phyloP scores from a whole-genome alignment of 2,329 filamentous ascomycete genomes.

The Alternaria conjuncta region DNA sequence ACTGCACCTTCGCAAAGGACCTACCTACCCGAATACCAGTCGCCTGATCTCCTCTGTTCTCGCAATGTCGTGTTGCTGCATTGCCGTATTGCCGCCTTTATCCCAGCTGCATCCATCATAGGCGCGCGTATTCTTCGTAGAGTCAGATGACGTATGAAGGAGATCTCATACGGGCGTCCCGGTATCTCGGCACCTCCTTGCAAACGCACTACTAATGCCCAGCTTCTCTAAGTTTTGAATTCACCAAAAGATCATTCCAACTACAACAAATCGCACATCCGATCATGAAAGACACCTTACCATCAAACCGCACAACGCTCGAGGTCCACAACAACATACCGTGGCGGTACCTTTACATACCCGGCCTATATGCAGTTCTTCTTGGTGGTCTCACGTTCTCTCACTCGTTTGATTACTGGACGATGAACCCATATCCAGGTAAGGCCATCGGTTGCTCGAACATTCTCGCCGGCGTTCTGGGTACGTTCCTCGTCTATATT shows the following conservation, averaged over 20 bases:
- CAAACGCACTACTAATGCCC: neutral
- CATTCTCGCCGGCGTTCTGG: neutral
- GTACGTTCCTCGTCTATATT: neutral
- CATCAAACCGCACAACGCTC: neutral
- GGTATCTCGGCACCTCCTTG: neutral
- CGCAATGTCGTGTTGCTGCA: neutral
- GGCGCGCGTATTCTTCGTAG: neutral
- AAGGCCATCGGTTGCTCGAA: neutral
- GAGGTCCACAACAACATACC: neutral
- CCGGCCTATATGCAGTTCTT: neutral
- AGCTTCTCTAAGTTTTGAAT: neutral
- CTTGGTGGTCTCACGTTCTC: neutral
- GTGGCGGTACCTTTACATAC: neutral
- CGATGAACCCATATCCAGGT: neutral
- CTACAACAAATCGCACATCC: neutral
- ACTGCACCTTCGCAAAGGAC: neutral
- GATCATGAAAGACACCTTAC: neutral
- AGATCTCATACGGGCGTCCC: neutral
- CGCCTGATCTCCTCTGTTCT: neutral
- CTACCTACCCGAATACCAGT: neutral
- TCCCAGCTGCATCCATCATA: neutral
- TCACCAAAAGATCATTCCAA: neutral
- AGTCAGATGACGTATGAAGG: neutral
- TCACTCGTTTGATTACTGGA: neutral
- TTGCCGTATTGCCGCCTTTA: neutral